Percentiles rank a stretch among this genome's conserved stretches.
phyloP scores from a whole-genome alignment of 495 filamentous ascomycete genomes.

The Cercophora newfieldiana region DNA sequence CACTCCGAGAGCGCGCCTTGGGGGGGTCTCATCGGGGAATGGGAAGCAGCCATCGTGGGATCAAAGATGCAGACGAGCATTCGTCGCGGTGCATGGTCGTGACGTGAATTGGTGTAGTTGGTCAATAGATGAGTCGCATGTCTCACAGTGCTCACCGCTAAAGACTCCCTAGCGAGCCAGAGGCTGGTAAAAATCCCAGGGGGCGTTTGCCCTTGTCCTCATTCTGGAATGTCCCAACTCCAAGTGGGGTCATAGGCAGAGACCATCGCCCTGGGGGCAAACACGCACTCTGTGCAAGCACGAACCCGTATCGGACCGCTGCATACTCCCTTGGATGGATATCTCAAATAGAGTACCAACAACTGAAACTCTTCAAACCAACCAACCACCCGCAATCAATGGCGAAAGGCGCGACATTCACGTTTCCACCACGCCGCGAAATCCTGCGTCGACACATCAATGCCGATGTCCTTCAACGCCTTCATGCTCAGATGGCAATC shows the following conservation, averaged over 20 bases:
- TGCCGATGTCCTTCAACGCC: slow-evolving; percentile 70
- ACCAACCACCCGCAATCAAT: slow-evolving; percentile 33
- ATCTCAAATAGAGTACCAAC: neutral
- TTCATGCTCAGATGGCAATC: slow-evolving; percentile 85
- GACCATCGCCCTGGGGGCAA: neutral
- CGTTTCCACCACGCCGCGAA: slow-evolving; percentile 81
- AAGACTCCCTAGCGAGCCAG: neutral
- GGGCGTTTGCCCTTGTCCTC: neutral
- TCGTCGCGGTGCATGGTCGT: neutral
- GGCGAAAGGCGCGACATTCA: slow-evolving; percentile 50
- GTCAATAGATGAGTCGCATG: neutral
- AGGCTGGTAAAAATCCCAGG: neutral
- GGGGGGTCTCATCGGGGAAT: neutral
- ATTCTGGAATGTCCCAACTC: neutral
- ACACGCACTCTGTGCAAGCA: neutral
- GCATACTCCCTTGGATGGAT: neutral
- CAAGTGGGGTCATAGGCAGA: neutral
- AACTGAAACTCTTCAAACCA: neutral
- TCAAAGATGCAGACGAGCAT: neutral
- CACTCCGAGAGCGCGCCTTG: neutral
- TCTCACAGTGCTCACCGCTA: neutral
- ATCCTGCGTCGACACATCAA: slow-evolving; percentile 72
- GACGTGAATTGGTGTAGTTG: neutral
- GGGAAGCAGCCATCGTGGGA: neutral
- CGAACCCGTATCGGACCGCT: neutral